Percentiles rank a stretch among this genome's conserved stretches.
Conservation (phyloP, 805 yeast species). For the Priceomyces melissophilus region DNA sequence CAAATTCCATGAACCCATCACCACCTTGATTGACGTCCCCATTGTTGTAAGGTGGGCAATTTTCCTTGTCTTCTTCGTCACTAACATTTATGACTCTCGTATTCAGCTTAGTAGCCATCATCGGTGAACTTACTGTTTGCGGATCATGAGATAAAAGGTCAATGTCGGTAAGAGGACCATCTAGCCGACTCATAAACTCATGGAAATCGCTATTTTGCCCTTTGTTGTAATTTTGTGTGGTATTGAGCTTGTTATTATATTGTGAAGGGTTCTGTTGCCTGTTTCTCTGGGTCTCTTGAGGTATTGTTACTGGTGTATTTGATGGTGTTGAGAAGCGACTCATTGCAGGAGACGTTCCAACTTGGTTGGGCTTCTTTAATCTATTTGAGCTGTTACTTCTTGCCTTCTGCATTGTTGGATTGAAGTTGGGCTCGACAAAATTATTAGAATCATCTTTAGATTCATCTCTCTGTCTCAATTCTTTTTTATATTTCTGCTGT, state of each 20-base stretch:
- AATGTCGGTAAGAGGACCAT: slow-evolving; percentile 47
- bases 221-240: slow-evolving; percentile 21
- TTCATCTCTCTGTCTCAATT: slow-evolving; percentile 28
- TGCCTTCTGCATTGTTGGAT: slow-evolving; percentile 4
- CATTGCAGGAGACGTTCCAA: slow-evolving; percentile 26
- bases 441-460: slow-evolving; percentile 6
- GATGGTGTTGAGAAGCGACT: slow-evolving; percentile 32
- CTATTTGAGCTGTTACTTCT: slow-evolving; percentile 12
- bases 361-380: slow-evolving; percentile 13
- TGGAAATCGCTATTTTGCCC: slow-evolving; percentile 25
- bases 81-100: slow-evolving; percentile 53
- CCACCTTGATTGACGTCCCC: slow-evolving; percentile 4
- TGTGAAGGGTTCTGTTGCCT: slow-evolving; percentile 1
- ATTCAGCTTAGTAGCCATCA: slow-evolving; percentile 53
- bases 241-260: not conserved
- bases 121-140: slow-evolving; percentile 40
- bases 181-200: slow-evolving; percentile 41
- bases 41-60: slow-evolving; percentile 21
- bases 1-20: slow-evolving; percentile 18
- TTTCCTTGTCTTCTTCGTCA: slow-evolving; percentile 33
- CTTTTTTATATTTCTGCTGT: slow-evolving; percentile 41
- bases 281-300: slow-evolving; percentile 29
- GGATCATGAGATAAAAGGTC: slow-evolving; percentile 39
- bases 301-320: slow-evolving; percentile 36
- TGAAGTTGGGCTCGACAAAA: not conserved